Evolutionary conservation across 805 yeast species (phyloP).

Genomic region (Yarrowia yakushimensis): DNA sequence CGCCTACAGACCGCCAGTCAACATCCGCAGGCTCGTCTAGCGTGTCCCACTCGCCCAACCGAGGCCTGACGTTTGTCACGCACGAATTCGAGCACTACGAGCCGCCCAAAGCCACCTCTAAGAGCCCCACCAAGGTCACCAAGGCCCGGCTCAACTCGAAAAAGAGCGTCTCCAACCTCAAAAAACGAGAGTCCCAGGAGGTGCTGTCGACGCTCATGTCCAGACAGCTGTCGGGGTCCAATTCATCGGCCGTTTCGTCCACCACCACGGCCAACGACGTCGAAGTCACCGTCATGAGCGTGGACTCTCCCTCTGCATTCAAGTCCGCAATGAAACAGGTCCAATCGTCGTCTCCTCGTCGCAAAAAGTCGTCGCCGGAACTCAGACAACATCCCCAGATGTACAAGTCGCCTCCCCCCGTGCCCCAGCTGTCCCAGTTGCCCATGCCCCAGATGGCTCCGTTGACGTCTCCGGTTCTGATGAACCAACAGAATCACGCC

Average conservation of each 20-base stretch:
- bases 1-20: not conserved
- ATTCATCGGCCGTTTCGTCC: not conserved
- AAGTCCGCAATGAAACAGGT: conserved; percentile 24
- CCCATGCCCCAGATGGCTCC: conserved; percentile 19
- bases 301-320: conserved; percentile 24
- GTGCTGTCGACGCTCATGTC: conserved; percentile 19
- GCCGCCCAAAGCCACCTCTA: conserved; percentile 6
- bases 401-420: conserved; percentile 15
- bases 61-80: conserved; percentile 6
- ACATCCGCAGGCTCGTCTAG: not conserved
- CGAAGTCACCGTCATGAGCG: conserved; percentile 23
- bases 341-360: conserved; percentile 20
- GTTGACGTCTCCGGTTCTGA: not conserved
- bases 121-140: conserved; percentile 13
- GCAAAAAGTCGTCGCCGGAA: conserved; percentile 11
- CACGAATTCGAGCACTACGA: conserved; percentile 23
- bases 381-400: conserved; percentile 4
- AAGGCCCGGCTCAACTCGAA: conserved; percentile 7
- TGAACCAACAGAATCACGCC: not conserved
- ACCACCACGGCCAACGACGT: not conserved
- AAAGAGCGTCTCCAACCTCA: not conserved
- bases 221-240: conserved; percentile 6
- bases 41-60: not conserved
- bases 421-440: not conserved
- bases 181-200: conserved; percentile 15